Evolutionary conservation across 805 yeast genomes (phyloP), one percentile per base, ranked within the genome.

Genomic region (Sugiyamaella boreocaroliniensis): DNA sequence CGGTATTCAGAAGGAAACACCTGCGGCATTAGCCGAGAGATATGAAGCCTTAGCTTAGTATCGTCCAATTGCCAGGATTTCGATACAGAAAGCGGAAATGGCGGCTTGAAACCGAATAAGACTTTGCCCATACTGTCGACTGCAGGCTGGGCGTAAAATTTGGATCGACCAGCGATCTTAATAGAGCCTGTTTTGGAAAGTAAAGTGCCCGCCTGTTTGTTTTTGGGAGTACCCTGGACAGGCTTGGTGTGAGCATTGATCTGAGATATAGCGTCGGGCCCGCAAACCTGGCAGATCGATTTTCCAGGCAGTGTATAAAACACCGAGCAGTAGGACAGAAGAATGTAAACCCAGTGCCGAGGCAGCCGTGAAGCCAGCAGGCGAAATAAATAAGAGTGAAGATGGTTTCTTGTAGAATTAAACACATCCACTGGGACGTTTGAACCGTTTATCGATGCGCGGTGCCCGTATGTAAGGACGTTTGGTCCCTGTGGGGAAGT

Each of bases 81-180:
- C 15, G 48, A 29, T n/a, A 20, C 4, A 11, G n/a, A 12, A 14
- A 49, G 37, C 14, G n/a, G 32, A n/a, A 32, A 43, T 12, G 41
- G 41, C 8, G 52, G 52, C 18, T 34, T 29, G 22, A 43, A 49
- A 14, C 52, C 41, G 32, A 49, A 49, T 9, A 49, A 43, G 12
- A 34, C 48, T n/a, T 22, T 18, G n/a, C 52, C 52, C 16, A 20
- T 14, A 14, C 41, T 15, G 22, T 45, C 48, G 16, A 26, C 22
- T 3, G 14, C 11, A 10, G 48, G 48, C 9, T n/a, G 15, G 15
- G 22, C 22, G 11, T 32, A 16, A 5, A 45, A n/a, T 14, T 32
- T 32, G 8, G 37, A 32, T 32, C 37, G 12, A 4, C 37, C 37
- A 9, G 37, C n/a, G 37, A 32, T 32, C 37, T 32, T 32, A 4